Evolutionary conservation across 129 eudicot genomes (phyloP), one percentile per base, ranked within the genome.

Genomic region (Artemisia argyi): DNA sequence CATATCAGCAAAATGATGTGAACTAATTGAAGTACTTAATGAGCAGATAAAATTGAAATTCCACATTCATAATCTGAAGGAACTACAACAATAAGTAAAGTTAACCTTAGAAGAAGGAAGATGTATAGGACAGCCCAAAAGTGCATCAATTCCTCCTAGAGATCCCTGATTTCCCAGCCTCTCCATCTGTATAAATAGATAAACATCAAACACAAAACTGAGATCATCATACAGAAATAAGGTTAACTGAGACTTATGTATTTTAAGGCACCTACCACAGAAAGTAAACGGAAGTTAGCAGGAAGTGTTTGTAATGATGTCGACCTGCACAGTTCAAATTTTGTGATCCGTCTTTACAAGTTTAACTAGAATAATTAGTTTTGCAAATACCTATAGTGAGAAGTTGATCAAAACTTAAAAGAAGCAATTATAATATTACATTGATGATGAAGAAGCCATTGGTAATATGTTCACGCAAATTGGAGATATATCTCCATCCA

Each of bases 401-500:
- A 69, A 66, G 32, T 19, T 26, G 39, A 60, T 5, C 11, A 26
- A 4, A 39, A 60, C 52, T 32, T 51, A 60, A 48, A 30, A 39
- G 74, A 48, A 1, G 28, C 44, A 42, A 68, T 11, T 66, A 66
- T 12, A 42, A 63, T 46, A 47, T 79, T 81, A 90, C 96, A 74
- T 69, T 61, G 71, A 78, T 3, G 86, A 83, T 48, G 89, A 80
- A 71, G 83, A 80, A 55, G 87, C 91, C 76, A 87, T 83, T 50
- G 95, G 84, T 78, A 90, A 66, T 76, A 87, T 82, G 76, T 90
- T 90, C 78, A 90, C 59, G 76, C 91, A 85, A 30, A 90, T 73
- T 53, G 97, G 97, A 83, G 97, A 90, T 71, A 90, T 83, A 73
- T 83, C 91, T 62, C 97, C 97, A 81, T 90, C 95, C 80, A 90